phyloP scores from a whole-genome alignment of 2,329 filamentous ascomycete genomes.

The Camillea tinctor region DNA sequence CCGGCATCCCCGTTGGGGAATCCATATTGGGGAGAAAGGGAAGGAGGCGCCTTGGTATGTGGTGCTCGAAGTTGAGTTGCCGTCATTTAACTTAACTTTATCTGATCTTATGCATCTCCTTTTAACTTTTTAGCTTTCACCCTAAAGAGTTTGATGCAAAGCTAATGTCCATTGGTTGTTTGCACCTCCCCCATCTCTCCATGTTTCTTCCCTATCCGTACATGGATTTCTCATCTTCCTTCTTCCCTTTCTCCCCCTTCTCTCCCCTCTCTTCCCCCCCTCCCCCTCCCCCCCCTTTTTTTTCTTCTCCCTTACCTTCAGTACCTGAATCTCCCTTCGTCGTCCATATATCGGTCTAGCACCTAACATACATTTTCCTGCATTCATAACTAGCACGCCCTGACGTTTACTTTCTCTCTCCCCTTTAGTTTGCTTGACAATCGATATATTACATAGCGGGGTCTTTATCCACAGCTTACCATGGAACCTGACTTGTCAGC shows the following conservation, averaged over 20 bases:
- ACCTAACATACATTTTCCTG: neutral
- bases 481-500: slow-evolving; percentile 44
- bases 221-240: neutral
- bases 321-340: no score
- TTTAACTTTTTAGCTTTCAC: no score
- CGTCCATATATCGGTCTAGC: no score
- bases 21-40: neutral
- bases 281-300: no score
- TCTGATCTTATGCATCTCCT: no score
- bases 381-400: neutral
- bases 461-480: slow-evolving; percentile 1
- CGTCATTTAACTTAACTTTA: neutral
- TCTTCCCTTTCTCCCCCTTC: neutral
- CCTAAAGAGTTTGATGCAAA: neutral
- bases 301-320: no score
- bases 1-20: neutral
- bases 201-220: no score
- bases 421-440: neutral
- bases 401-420: no score
- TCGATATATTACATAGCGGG: neutral
- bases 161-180: neutral
- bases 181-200: neutral
- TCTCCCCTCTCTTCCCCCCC: no score
- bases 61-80: no score
- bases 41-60: neutral